Evolutionary conservation across 1,284 basidiomycete genomes (phyloP), one percentile per base, ranked within the genome.

Genomic region (Cryptococcus sp.): DNA sequence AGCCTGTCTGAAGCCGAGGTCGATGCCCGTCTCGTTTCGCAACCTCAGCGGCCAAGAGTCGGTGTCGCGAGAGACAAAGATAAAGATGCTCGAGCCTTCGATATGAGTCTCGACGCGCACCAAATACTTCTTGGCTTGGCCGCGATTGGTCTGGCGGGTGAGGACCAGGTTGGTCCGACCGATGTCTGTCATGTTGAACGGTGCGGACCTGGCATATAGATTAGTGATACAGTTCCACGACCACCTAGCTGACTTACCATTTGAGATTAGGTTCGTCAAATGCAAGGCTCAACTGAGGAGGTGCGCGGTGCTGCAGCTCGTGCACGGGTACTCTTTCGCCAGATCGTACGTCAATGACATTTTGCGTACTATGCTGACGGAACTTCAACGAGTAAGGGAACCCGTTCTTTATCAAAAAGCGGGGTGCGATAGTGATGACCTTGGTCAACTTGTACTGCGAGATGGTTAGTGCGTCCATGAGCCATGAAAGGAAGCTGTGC

Each of bases 101-200:
- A 98, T 84, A 62, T 89, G 85, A 51, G 94, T 83, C 64, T 98
- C 92, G 19, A 87, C 86, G n/a, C 86, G 84, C 64, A 97, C 80
- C 43, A 98, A 81, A 54, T 86, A 85, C 23, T 64, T 66, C 56
- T 83, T 80, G 29, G 29, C 29, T 10, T 79, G 73, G 38, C 76
- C 76, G 10, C 78, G 70, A 22, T 57, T 59, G 11, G 70, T 63
- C 17, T 76, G 59, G 71, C 91, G 87, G 19, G 62, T 52, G 15
- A 80, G 50, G 2, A 67, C 61, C 65, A 98, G 83, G 72, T 95
- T 85, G 1, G 92, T 86, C 16, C 83, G 81, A 25, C 95, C 95
- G 61, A 99, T 90, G 68, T 97, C 91, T 68, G 92, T 87, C 52
- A 98, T 85, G 74, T 91, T 93, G 80, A 98, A 88, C 0, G 94